phyloP scores from a whole-genome alignment of 108 stramenopile genomes.

The Skeletonema menzelii region DNA sequence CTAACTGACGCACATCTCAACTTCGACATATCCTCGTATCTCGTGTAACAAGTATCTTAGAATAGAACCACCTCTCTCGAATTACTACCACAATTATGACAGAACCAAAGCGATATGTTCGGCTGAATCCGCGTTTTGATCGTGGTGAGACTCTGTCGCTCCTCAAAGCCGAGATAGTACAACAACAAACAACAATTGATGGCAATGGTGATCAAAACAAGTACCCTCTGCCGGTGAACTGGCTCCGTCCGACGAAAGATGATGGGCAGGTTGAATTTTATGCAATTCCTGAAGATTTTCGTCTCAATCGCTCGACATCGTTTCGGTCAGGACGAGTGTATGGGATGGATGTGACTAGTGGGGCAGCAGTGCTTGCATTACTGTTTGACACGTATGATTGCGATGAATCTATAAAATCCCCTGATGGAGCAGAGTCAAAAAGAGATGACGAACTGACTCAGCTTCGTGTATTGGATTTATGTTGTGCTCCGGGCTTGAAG shows the following conservation, averaged over 20 bases:
- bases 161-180: constrained; percentile 16
- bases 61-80: too few species aligned
- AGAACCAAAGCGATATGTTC: constrained; percentile 40
- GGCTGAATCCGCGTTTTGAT: constrained; percentile 75
- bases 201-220: background rate
- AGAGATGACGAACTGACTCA: constrained; percentile 1
- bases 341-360: constrained; percentile 91
- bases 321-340: constrained; percentile 76
- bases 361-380: constrained; percentile 82
- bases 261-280: constrained; percentile 55
- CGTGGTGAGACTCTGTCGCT: constrained; percentile 50
- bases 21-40: too few species aligned
- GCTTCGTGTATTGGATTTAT: constrained; percentile 84
- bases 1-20: too few species aligned
- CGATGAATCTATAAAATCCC: background rate
- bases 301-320: constrained; percentile 53
- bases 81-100: background rate
- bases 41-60: too few species aligned
- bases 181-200: background rate
- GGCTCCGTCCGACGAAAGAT: constrained; percentile 41
- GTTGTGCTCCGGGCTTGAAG: constrained; percentile 90
- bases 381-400: constrained; percentile 47
- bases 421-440: background rate
- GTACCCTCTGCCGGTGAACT: constrained; percentile 53
- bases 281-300: constrained; percentile 65